Conservation (phyloP, 345 rosid genomes). For the Populus nigra region DNA sequence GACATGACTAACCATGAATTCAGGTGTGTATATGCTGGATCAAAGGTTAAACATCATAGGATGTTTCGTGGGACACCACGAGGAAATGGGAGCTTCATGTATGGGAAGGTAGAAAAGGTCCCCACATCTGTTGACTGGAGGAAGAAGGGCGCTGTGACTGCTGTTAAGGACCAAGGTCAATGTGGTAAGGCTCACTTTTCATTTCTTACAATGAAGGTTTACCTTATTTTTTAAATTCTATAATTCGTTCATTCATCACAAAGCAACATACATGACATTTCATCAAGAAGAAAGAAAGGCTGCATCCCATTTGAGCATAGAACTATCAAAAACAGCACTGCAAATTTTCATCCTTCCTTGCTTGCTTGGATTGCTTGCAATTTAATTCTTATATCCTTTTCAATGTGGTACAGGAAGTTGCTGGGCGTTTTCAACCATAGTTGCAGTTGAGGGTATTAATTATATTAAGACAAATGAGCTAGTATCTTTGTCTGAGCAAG, state of each 20-base stretch:
- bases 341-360: neutral
- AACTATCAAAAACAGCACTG: neutral
- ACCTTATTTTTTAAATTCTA: neutral
- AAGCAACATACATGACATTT: neutral
- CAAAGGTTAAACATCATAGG: slow-evolving; percentile 67
- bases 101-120: slow-evolving; percentile 38
- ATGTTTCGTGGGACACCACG: slow-evolving; percentile 46
- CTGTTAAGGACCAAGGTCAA: slow-evolving; percentile 79
- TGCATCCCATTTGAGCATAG: neutral
- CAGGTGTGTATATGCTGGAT: slow-evolving; percentile 51
- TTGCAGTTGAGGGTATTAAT: slow-evolving; percentile 60
- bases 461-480: slow-evolving; percentile 37
- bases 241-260: neutral
- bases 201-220: neutral
- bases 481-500: slow-evolving; percentile 52
- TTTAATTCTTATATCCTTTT: neutral
- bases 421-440: slow-evolving; percentile 78
- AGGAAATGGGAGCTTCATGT: slow-evolving; percentile 55
- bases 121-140: slow-evolving; percentile 75
- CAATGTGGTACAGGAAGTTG: slow-evolving; percentile 55
- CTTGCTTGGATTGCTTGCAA: neutral
- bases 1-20: slow-evolving; percentile 86
- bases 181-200: slow-evolving; percentile 48
- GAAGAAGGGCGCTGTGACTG: slow-evolving; percentile 66
- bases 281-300: neutral